A percentile compares a stretch with the other conserved stretches of the same genome.
Conservation (phyloP, 2,329 filamentous ascomycete species). For the Ascochyta rabiei region DNA sequence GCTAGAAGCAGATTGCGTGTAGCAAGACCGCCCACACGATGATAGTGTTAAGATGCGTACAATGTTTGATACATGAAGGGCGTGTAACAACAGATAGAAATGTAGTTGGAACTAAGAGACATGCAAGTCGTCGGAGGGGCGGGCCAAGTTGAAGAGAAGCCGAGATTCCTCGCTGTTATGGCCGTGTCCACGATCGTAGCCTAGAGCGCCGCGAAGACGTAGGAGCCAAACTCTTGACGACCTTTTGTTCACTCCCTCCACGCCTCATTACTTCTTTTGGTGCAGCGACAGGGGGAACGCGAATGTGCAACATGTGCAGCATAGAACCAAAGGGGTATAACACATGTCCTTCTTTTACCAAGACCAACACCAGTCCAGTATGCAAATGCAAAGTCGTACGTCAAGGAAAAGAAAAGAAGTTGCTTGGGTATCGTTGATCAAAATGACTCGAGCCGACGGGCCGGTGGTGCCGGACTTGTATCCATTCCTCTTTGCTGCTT, state of each 20-base stretch:
- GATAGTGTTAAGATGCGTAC: background rate
- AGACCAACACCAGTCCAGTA: slow-evolving; percentile 25
- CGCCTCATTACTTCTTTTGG: background rate
- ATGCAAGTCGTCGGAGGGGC: background rate
- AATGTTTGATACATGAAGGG: slow-evolving; percentile 1
- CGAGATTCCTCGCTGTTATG: background rate
- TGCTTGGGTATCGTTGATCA: slow-evolving; percentile 7
- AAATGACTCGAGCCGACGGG: slow-evolving; percentile 20
- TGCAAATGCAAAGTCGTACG: slow-evolving; percentile 25
- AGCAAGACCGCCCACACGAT: background rate
- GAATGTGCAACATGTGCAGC: background rate
- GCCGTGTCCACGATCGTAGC: background rate
- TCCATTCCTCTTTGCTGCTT: slow-evolving; percentile 22
- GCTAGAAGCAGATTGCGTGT: background rate
- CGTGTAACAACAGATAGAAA: background rate
- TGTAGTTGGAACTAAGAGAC: background rate
- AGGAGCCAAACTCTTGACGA: background rate
- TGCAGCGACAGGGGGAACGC: background rate
- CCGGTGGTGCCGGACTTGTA: slow-evolving; percentile 18
- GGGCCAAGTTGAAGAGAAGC: background rate
- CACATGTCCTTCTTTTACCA: slow-evolving; percentile 23
- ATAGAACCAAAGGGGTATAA: slow-evolving; percentile 28
- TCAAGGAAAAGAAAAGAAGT: slow-evolving; percentile 7
- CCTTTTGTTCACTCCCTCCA: background rate
- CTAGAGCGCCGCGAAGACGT: background rate